Evolutionary conservation across 2,329 filamentous ascomycete species (phyloP).

Genomic region (Trichoderma semiorbis): DNA sequence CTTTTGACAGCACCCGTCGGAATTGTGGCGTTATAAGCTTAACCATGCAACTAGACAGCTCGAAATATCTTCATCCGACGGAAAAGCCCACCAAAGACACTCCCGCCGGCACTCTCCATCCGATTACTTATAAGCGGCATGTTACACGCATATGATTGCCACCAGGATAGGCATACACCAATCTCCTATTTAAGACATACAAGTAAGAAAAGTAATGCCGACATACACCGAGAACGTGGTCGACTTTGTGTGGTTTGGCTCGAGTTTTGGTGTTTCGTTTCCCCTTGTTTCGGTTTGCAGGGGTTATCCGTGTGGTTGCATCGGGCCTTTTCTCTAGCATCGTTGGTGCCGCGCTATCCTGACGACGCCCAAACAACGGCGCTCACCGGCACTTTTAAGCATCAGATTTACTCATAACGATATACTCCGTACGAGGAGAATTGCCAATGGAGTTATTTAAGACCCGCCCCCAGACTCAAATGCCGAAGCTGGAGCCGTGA

Average conservation of each 20-base stretch:
- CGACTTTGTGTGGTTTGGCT: not conserved
- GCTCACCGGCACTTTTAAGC: not conserved
- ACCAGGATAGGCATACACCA: not conserved
- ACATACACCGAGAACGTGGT: not conserved
- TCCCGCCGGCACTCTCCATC: not conserved
- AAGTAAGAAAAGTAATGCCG: not conserved
- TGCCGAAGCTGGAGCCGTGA: not conserved
- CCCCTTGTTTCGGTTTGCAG: not conserved
- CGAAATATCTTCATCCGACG: not conserved
- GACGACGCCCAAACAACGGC: not conserved
- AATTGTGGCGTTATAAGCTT: not conserved
- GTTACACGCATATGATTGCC: not conserved
- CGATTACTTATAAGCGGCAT: not conserved
- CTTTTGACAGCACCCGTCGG: not conserved
- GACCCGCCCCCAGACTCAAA: not conserved
- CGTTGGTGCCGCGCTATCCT: not conserved
- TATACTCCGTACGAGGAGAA: not conserved
- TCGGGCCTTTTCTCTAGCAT: not conserved
- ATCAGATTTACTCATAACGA: not conserved
- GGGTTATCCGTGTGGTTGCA: not conserved
- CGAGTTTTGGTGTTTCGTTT: not conserved
- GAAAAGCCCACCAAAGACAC: not conserved
- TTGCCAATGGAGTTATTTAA: not conserved
- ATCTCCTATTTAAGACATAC: not conserved
- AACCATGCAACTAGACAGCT: not conserved